phyloP scores from a whole-genome alignment of 345 rosid genomes.

The Eutrema yunnanense region DNA sequence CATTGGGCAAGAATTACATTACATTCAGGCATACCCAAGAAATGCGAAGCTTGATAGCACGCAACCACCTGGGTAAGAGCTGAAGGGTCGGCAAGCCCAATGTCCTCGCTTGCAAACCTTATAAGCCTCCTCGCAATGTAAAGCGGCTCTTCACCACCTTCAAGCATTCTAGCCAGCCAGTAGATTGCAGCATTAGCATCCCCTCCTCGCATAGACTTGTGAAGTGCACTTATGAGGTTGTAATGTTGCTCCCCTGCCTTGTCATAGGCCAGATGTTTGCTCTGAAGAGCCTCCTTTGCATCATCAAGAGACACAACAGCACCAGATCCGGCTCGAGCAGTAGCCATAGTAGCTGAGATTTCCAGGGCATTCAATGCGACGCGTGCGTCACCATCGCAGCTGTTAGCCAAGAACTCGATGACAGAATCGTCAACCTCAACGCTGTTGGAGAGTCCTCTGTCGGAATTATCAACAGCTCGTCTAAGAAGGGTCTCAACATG shows the following conservation, averaged over 20 bases:
- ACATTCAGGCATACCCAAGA: conserved; percentile 82
- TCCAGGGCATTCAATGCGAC: conserved; percentile 75
- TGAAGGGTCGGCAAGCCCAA: conserved; percentile 69
- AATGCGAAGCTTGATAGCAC: conserved; percentile 88
- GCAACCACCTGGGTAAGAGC: conserved; percentile 82
- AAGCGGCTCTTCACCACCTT: conserved; percentile 83
- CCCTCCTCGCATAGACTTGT: conserved; percentile 82
- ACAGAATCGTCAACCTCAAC: conserved; percentile 41
- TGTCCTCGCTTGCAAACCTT: conserved; percentile 85
- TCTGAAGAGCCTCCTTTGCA: conserved; percentile 77
- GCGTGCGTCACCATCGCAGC: conserved; percentile 84
- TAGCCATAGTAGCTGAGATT: conserved; percentile 58
- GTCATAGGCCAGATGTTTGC: conserved; percentile 78
- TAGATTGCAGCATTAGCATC: conserved; percentile 77
- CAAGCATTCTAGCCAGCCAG: conserved; percentile 82
- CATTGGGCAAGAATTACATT: conserved; percentile 78
- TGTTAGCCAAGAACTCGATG: conserved; percentile 46
- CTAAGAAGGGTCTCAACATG: conserved; percentile 44
- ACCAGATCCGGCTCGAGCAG: conserved; percentile 24
- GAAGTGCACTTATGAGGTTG: conserved; percentile 75
- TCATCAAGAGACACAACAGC: conserved; percentile 46
- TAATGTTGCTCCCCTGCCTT: conserved; percentile 82
- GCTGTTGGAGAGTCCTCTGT: conserved; percentile 41
- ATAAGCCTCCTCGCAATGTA: conserved; percentile 76
- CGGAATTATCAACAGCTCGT: conserved; percentile 44